Percentiles rank a stretch among this genome's conserved stretches.
phyloP scores from a whole-genome alignment of 495 filamentous ascomycete genomes.

The Talaromyces liani region DNA sequence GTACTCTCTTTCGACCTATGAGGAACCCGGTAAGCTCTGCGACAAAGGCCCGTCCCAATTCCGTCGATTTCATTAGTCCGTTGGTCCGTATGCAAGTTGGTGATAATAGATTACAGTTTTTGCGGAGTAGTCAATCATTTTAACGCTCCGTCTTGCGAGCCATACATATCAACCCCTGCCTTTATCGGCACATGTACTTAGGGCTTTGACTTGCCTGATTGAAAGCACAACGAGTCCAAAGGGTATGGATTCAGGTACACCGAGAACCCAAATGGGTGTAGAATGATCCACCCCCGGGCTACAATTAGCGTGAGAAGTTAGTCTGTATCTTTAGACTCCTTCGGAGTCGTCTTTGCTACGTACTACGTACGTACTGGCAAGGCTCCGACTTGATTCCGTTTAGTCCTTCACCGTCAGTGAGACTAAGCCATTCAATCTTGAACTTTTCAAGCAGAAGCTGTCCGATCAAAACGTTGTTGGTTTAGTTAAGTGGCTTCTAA shows the following conservation, averaged over 20 bases:
- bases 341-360: background rate
- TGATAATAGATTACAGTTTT: background rate
- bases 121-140: background rate
- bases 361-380: background rate
- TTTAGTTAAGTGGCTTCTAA: background rate
- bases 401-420: background rate
- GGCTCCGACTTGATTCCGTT: background rate
- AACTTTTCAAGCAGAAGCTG: background rate
- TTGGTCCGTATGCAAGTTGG: background rate
- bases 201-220: background rate
- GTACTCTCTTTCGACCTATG: background rate
- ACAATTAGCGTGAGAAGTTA: background rate
- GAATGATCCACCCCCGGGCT: constrained; percentile 4
- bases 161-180: background rate
- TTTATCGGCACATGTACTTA: background rate
- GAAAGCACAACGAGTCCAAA: background rate
- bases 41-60: background rate
- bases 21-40: background rate
- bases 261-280: background rate
- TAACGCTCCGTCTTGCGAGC: background rate
- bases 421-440: background rate
- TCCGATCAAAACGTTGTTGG: background rate
- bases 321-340: background rate
- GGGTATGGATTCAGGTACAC: background rate
- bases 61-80: background rate